Conservation (phyloP, 371 early-diverging fungal genomes). For the Rhizopus stolonifer region DNA sequence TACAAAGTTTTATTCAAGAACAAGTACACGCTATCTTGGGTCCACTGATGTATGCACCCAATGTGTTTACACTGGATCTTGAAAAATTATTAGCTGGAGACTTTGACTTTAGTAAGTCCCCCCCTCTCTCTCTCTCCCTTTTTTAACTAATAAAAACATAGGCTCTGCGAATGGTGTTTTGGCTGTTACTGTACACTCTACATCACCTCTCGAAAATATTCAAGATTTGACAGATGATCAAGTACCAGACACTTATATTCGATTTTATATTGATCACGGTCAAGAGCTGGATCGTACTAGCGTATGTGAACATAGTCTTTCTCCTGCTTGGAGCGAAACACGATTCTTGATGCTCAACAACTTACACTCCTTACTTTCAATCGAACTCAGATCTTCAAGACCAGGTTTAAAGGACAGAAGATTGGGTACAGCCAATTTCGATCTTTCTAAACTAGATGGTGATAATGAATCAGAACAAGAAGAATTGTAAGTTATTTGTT, state of each 20-base stretch:
- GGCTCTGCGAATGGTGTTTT: constrained; percentile 78
- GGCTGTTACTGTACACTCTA: constrained; percentile 71
- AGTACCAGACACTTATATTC: constrained; percentile 84
- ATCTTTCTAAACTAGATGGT: too few relatives aligned
- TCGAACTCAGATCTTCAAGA: constrained; percentile 30
- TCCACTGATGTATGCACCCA: constrained; percentile 86
- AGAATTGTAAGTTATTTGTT: too few relatives aligned
- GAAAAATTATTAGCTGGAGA: constrained; percentile 73
- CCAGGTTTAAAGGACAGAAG: constrained; percentile 28
- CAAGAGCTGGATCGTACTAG: constrained; percentile 58
- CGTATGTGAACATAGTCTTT: constrained; percentile 47
- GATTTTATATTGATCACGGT: constrained; percentile 56
- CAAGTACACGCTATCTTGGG: constrained; percentile 66
- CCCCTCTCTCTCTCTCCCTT: too few relatives aligned
- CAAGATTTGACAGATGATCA: constrained; percentile 75
- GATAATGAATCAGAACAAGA: too few relatives aligned
- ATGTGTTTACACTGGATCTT: constrained; percentile 75
- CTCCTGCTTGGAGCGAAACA: constrained; percentile 39
- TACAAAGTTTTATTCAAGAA: constrained; percentile 73
- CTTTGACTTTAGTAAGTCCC: too few relatives aligned
- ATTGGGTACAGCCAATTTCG: constrained; percentile 49
- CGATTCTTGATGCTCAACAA: constrained; percentile 31
- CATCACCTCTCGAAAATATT: constrained; percentile 74
- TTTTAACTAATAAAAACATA: too few relatives aligned
- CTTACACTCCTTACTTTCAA: constrained; percentile 22